Base-by-base conservation (phyloP, 129 eudicot genomes). In the Helianthus tuberosus region DNA sequence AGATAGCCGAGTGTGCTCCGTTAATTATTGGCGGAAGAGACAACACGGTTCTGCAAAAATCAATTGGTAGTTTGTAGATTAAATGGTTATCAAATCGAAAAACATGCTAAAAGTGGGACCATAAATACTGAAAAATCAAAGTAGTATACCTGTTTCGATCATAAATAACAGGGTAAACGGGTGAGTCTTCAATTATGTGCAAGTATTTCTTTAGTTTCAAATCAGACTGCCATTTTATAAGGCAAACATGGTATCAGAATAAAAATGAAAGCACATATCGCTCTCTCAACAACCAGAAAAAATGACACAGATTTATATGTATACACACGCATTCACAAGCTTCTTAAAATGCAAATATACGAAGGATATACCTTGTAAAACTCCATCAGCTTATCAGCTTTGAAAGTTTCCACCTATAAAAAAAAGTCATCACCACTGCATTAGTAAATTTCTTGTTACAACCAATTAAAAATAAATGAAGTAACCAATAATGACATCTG, bases 1-100 rank as follows among this genome's bases (percentile, higher is more conserved):
- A 74, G 78, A 94, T 90, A 46, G 98, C 98, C 5, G 98, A 94
- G 89, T 94, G 97, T 23, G 97, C 87, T 75, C 98, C 96, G 62
- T 94, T 94, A 29, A 94, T 94, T 15, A 94, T 90, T 48, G 98
- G 98, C 14, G 98, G 98, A 54, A 94, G 66, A 73, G 97, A 94
- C 83, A 94, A 80, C 58, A 94, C 97, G 61, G 84, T 87, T 84
- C 98, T 94, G 93, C 91, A 83, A 51, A 75, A 68, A 76, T 44
- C 48, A 53, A 11, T 4, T 47, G 9, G 10, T 68, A 23, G 29
- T 6, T 61, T 61, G 16, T 16, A 75, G 27, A 77, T 59, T 46
- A 59, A 47, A 69, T 36, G 44, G 57, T 59, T 16, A 66, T 75
- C 20, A 60, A 67, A 55, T 54, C 58, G 69, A 9, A 53, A 75